Evolutionary conservation across 345 rosid genomes (phyloP).

Genomic region (Atalantia buxifolia): DNA sequence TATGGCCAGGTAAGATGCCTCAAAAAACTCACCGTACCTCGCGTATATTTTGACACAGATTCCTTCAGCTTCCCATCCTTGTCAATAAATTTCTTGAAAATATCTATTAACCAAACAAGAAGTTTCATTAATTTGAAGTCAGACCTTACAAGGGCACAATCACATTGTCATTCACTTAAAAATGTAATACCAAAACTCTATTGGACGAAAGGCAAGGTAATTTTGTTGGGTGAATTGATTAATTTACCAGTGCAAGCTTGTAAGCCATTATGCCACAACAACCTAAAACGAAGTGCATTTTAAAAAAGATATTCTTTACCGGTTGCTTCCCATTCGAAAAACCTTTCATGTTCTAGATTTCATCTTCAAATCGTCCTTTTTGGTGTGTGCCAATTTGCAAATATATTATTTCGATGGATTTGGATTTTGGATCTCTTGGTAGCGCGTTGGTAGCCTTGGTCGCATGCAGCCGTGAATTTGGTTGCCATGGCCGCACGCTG

Average conservation of each 20-base stretch:
- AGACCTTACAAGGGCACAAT: no score
- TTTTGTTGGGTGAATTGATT: background rate
- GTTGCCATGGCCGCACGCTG: no score
- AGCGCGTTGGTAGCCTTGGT: no score
- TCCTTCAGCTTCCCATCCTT: constrained; percentile 15
- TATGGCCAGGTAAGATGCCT: constrained; percentile 21
- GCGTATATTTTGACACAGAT: background rate
- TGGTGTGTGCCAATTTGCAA: no score
- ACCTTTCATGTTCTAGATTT: background rate
- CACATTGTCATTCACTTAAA: no score
- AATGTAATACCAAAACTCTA: background rate
- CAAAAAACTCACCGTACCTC: constrained; percentile 18
- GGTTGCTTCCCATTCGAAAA: background rate
- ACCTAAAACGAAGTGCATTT: constrained; percentile 22
- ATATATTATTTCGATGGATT: no score
- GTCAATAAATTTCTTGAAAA: constrained; percentile 13
- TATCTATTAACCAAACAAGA: background rate
- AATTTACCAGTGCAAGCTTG: constrained; percentile 6
- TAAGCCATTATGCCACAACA: constrained; percentile 17
- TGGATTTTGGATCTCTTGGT: no score
- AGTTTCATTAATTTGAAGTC: background rate
- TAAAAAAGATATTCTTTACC: constrained; percentile 1
- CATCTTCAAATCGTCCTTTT: constrained; percentile 3
- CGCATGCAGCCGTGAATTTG: no score
- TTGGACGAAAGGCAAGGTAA: background rate